Evolutionary conservation across 2,329 filamentous ascomycete genomes (phyloP).

Genomic region (Rhinocladiella similis): DNA sequence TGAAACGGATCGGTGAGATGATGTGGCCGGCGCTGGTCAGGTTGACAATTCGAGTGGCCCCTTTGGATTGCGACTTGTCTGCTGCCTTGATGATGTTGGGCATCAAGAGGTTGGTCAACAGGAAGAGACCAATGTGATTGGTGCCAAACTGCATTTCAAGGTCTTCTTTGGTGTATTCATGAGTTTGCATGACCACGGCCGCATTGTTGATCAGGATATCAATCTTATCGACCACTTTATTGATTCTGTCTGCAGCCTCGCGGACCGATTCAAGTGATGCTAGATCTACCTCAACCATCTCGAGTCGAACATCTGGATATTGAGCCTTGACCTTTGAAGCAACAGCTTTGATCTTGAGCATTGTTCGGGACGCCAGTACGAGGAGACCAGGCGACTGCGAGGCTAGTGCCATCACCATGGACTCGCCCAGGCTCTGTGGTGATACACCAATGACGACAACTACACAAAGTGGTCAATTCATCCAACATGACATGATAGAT

Average conservation of each 20-base stretch:
- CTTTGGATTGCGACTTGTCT: conserved; percentile 7
- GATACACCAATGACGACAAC: conserved; percentile 46
- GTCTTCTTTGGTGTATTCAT: conserved; percentile 33
- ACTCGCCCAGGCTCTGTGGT: conserved; percentile 40
- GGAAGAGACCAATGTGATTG: conserved; percentile 43
- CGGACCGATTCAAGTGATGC: conserved; percentile 36
- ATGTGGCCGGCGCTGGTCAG: conserved; percentile 29
- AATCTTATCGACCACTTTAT: conserved; percentile 33
- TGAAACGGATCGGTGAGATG: conserved; percentile 36
- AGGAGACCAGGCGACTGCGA: conserved; percentile 36
- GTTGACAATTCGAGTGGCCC: conserved; percentile 29
- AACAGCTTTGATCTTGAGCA: conserved; percentile 36
- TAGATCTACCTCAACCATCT: conserved; percentile 38
- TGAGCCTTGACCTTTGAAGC: conserved; percentile 28
- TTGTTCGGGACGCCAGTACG: conserved; percentile 43
- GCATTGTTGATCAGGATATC: conserved; percentile 50
- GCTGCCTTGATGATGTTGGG: conserved; percentile 35
- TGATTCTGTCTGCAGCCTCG: conserved; percentile 35
- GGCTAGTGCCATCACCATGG: conserved; percentile 39
- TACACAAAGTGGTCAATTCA: conserved; percentile 2
- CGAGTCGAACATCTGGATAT: conserved; percentile 28
- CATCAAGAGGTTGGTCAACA: conserved; percentile 45
- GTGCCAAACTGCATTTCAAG: conserved; percentile 42
- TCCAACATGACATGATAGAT: conserved; percentile 35
- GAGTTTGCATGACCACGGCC: conserved; percentile 39